Percentiles rank a stretch among this genome's conserved stretches.
Conservation (phyloP, 208 protist species). For the Balamuthia mandrillaris region DNA sequence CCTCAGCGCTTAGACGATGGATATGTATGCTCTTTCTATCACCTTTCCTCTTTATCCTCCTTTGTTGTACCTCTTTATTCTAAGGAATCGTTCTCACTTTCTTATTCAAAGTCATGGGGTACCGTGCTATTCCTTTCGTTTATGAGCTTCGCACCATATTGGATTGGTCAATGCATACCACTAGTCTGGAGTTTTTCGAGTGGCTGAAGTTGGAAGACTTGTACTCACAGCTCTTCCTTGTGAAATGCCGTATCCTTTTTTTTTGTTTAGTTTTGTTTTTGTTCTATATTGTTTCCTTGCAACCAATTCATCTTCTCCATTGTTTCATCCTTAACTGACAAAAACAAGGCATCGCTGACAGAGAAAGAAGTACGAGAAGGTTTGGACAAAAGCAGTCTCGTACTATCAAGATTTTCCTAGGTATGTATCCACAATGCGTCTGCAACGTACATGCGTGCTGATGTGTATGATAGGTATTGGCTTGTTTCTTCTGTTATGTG, state of each 20-base stretch:
- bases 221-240: background rate
- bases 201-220: conserved; percentile 69
- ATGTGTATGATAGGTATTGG: conserved; percentile 37
- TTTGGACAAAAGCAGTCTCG: too few relatives aligned
- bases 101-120: conserved; percentile 39
- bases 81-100: background rate
- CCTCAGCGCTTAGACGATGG: background rate
- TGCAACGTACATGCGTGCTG: too few relatives aligned
- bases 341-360: too few relatives aligned
- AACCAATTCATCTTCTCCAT: too few relatives aligned
- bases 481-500: conserved; percentile 41
- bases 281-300: too few relatives aligned
- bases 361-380: too few relatives aligned
- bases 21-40: background rate
- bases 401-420: too few relatives aligned
- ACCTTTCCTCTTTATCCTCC: too few relatives aligned
- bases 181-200: conserved; percentile 55
- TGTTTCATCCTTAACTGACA: too few relatives aligned
- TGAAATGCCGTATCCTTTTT: too few relatives aligned
- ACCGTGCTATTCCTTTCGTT: conserved; percentile 66
- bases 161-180: conserved; percentile 62
- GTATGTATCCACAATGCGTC: too few relatives aligned
- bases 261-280: too few relatives aligned
- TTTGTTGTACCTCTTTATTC: background rate
- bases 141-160: conserved; percentile 63